Evolutionary conservation across 2,329 filamentous ascomycete genomes (phyloP).

Genomic region (Penicillium sclerotigenum): DNA sequence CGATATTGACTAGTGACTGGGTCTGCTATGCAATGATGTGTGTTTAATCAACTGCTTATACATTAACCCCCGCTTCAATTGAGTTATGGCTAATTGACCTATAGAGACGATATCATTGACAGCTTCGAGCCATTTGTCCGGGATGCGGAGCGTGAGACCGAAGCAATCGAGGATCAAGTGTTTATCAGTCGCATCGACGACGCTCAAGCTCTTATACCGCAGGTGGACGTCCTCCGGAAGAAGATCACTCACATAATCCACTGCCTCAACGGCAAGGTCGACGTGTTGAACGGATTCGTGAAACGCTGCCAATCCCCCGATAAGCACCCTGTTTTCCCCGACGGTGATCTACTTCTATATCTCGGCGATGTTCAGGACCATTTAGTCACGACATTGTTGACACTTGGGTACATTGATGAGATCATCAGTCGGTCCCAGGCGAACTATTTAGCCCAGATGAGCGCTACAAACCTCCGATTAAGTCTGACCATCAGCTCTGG

Average conservation of each 20-base stretch:
- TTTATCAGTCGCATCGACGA: constrained; percentile 88
- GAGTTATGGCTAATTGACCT: neutral
- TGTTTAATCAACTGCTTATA: constrained; percentile 32
- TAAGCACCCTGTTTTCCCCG: constrained; percentile 85
- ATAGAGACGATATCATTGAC: constrained; percentile 90
- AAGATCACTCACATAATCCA: constrained; percentile 88
- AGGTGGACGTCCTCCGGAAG: constrained; percentile 84
- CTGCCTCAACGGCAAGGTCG: constrained; percentile 86
- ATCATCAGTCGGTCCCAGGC: constrained; percentile 88
- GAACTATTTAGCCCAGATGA: constrained; percentile 92
- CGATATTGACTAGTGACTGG: constrained; percentile 91
- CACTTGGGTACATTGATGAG: constrained; percentile 90
- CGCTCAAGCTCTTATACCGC: constrained; percentile 75
- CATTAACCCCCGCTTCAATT: neutral
- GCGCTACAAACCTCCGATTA: constrained; percentile 82
- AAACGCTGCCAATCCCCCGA: constrained; percentile 84
- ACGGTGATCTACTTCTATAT: constrained; percentile 92
- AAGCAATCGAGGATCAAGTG: constrained; percentile 90
- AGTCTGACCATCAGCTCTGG: constrained; percentile 82
- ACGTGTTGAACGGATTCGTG: constrained; percentile 92
- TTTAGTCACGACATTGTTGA: constrained; percentile 96
- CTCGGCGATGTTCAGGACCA: constrained; percentile 97
- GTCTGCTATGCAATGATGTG: constrained; percentile 97
- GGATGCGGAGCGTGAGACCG: constrained; percentile 78
- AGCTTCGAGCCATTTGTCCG: constrained; percentile 83